Base-by-base conservation (phyloP, 768 basidiomycete genomes). In the Pleurotus platypus region DNA sequence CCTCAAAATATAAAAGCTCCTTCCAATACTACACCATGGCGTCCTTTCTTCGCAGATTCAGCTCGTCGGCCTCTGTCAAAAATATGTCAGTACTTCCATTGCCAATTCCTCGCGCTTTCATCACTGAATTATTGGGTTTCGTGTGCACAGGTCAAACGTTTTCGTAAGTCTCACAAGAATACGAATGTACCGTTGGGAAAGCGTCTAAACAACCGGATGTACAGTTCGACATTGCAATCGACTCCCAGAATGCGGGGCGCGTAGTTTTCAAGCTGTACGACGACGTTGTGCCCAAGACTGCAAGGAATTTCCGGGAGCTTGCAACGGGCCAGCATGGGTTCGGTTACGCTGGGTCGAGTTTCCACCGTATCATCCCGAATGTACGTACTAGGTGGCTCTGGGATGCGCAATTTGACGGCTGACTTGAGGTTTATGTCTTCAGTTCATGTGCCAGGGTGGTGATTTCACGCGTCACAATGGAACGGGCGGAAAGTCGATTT, bases 371-470 rank as follows among this genome's bases (percentile, higher is more conserved):
- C 63, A 89, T 89, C 58, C 87, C 88, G 40, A 68, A 78, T 60
- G 86, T 85, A 46, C 27, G 81, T 72, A 4, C 11, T 50, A 5
- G 27, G 18, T 16, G 24, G 48, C 18, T 37, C n/a, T 40, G 11
- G 24, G 42, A 22, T 5, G 15, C 16, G 46, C 27, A 27, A 20
- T n/a, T 43, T 39, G 26, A 46, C 42, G 42, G 26, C 45, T 37
- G 47, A 11, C 56, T 59, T 50, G 46, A 45, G n/a, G 35, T 27
- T 27, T 20, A 16, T 22, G 37, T 60, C 6, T 58, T 9, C 30
- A 82, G 81, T 91, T 90, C 74, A 93, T 93, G 91, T 70, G 89
- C 46, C 92, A 93, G 69, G 92, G 90, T 22, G 92, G 92, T 22
- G 92, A 94, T 72, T 92, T 93, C 71, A 91, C 89, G 27, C 67